Percentiles rank a stretch among this genome's conserved stretches.
Conservation (phyloP, 2,329 filamentous ascomycete species). For the Hypomyces rosellus region DNA sequence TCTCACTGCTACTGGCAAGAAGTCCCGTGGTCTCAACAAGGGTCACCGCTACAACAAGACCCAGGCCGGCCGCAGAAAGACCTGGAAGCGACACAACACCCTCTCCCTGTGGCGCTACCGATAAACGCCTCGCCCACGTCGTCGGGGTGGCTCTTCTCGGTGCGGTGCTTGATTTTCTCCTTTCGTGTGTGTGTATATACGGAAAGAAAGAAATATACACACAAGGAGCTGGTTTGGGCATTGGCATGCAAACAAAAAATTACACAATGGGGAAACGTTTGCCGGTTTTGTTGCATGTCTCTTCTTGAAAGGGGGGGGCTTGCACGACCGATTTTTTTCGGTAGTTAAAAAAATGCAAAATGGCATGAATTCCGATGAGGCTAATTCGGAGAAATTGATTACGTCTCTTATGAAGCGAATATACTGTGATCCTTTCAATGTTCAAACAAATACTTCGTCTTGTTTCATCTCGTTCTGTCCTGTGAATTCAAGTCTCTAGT, state of each 20-base stretch:
- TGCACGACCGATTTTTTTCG: slow-evolving; percentile 8
- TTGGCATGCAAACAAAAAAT: slow-evolving; percentile 11
- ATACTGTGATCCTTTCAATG: not conserved
- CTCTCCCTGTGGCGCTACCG: slow-evolving; percentile 98
- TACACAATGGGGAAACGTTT: not conserved
- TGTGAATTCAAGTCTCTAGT: too few species aligned
- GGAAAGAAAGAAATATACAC: too few species aligned
- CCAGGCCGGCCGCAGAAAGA: slow-evolving; percentile 94
- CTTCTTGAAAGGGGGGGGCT: too few species aligned
- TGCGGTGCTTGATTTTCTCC: not conserved
- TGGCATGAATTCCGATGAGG: slow-evolving; percentile 22
- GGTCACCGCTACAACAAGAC: slow-evolving; percentile 99
- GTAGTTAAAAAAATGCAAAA: slow-evolving; percentile 19
- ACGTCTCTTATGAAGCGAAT: slow-evolving; percentile 8
- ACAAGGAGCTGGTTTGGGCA: slow-evolving; percentile 8
- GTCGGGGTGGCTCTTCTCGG: not conserved
- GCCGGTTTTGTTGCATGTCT: not conserved
- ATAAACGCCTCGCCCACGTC: slow-evolving; percentile 42
- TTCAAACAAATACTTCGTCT: not conserved
- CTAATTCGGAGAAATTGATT: slow-evolving; percentile 1
- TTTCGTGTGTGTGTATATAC: not conserved
- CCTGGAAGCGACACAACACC: slow-evolving; percentile 99
- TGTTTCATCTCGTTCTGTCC: too few species aligned
- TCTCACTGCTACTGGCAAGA: slow-evolving; percentile 98
- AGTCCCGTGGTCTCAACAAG: slow-evolving; percentile 98